Base-by-base conservation (phyloP, 2,329 filamentous ascomycete genomes). In the Colletotrichum lini region DNA sequence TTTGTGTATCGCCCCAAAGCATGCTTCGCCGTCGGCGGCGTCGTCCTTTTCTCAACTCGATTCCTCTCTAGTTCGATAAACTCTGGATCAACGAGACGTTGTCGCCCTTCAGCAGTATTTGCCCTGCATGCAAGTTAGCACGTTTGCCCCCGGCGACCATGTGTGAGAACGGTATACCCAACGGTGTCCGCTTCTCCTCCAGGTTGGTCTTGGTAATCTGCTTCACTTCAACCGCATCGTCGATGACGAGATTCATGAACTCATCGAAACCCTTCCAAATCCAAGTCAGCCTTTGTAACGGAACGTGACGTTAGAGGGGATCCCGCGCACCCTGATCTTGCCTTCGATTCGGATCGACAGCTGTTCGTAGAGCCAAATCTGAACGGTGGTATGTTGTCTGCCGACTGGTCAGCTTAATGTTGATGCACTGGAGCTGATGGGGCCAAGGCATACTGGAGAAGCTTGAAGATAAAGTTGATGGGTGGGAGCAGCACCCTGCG, bases 211-310 rank as follows among this genome's bases (percentile, higher is more conserved):
- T 97, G 73, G 93, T 95, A 66, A 94, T 87, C 79, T 94, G 89
- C 81, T 92, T 93, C 54, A 99, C 95, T 84, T 98, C 96, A 68
- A 98, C 91, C 40, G 96, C 96, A 77, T 99, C 95, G 79, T 99
- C 96, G 75, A 98, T 89, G 49, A 98, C 96, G 60, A 99, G 87
- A 85, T 99, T 99, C 95, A 99, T 98, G 85, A 98, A 99, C 83
- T 99, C 96, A 81, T 99, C 96, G 76, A 99, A 99, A 16, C 96
- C 95, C 95, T 98, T 2, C 52, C 35, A n/a, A 9, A n/a, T 2
- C 38, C 13, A 21, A 60, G 70, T 78, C 65, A 79, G 75, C 57
- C 54, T 45, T 50, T 18, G 3, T 42, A 26, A 10, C 3, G 23
- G 10, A 18, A 42, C 3, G 44, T n/a, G 15, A 44, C 35, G 21